These are phyloP conservation scores for Neurospora sp. DNA, from an alignment of 495 filamentous ascomycete species.

Conservation along the genomic window DNA sequence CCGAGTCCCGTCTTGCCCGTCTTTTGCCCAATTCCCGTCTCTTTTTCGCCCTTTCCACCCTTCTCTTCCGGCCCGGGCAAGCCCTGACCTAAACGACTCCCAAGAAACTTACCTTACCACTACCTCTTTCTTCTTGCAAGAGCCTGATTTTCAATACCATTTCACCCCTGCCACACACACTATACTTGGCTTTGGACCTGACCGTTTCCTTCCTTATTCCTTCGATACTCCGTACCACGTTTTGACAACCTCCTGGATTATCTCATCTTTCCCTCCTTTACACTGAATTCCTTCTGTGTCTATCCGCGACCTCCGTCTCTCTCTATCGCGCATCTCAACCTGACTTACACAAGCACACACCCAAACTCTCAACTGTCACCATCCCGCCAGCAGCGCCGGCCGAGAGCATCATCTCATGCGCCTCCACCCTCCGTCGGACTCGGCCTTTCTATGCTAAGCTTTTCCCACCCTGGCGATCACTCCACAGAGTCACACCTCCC, in stretches of 20 bases:
- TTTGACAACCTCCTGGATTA: background rate
- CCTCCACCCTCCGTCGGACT: background rate
- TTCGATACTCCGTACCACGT: background rate
- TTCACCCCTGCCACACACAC: background rate
- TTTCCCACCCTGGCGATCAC: conserved; percentile 9
- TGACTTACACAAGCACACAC: background rate
- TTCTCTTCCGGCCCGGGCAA: background rate
- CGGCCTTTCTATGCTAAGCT: conserved; percentile 11
- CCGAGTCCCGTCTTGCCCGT: background rate
- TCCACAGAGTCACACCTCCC: conserved; percentile 3
- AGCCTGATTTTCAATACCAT: background rate
- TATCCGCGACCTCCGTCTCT: background rate
- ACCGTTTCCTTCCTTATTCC: background rate
- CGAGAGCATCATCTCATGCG: background rate
- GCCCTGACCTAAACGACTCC: background rate
- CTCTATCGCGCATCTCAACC: background rate
- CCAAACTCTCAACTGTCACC: background rate
- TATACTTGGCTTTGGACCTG: background rate
- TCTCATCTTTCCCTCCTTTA: background rate
- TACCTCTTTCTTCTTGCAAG: background rate
- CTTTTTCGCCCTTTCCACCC: background rate
- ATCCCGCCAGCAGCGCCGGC: background rate
- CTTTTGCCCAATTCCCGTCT: background rate
- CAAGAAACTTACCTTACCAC: background rate
- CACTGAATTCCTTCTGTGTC: background rate